Evolutionary conservation across 345 rosid genomes (phyloP), one percentile per base, ranked within the genome.

Genomic region (Orychophragmus violaceus): DNA sequence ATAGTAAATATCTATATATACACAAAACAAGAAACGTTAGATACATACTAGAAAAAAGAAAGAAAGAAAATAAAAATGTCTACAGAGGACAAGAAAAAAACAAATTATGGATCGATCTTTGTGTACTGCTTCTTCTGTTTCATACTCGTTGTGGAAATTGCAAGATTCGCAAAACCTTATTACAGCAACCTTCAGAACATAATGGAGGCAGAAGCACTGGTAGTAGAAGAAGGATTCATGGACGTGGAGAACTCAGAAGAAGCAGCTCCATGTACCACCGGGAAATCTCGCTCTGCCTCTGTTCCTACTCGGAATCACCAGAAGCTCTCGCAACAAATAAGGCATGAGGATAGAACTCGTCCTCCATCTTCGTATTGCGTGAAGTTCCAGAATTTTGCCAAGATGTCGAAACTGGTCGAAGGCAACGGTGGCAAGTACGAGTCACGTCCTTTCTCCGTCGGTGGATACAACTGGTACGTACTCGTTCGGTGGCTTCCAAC

Each of bases 401-500:
- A 59, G 7, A 35, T 64, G 65, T 0, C 37, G 0, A 64, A 64
- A n/a, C 51, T 21, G 29, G 70, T 56, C 3, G 49, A 48, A 56
- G 25, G 12, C 19, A 68, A 68, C 2, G 64, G 64, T 37, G 76
- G 11, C 59, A 57, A 64, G 59, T 72, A 57, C 18, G 70, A 72
- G 70, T 72, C 66, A 45, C 65, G 66, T 25, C 71, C 76, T 27
- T 72, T 64, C 65, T 30, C 71, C 11, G 41, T 32, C 3, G 76
- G 76, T 57, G 76, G 76, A 46, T 72, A 57, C 59, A 72, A 72
- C 0, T 72, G 76, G 76, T 72, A 63, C 19, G 57, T 56, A 54
- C n/a, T n/a, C n/a, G n/a, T n/a, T n/a, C 5, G 8, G 32, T 46
- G 1, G 9, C 11, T 50, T 50, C 5, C 18, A 50, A 13, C 32